Base-by-base conservation (phyloP, 805 yeast species). In the Candida hispaniensis region DNA sequence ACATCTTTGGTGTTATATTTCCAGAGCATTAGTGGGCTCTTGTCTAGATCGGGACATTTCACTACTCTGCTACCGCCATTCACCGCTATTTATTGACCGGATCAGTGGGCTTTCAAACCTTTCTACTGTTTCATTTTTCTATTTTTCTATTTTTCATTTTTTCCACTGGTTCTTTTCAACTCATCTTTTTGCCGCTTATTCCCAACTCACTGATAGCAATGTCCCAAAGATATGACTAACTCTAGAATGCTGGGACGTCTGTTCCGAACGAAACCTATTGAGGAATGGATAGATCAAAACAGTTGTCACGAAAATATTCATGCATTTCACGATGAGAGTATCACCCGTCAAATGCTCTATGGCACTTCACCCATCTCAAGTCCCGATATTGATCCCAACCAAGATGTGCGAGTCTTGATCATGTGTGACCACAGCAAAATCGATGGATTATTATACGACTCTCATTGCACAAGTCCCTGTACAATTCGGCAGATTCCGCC, bases 241-340 rank as follows among this genome's bases (percentile, higher is more conserved):
- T 28, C 36, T 32, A 32, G 36, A 32, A 32, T 32, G 36, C 36
- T 32, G 28, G 36, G 36, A 32, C 36, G 36, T 28, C 36, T 32
- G 36, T 32, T 32, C 36, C 23, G 24, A 32, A 23, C 36, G 18
- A 27, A 28, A 18, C 36, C 36, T 23, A 32, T 32, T 23, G 36
- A 32, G 36, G 36, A 32, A 27, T 32, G 36, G 36, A 32, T 32
- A 28, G 36, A 32, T 28, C n/a, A n/a, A n/a, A n/a, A n/a, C n/a
- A n/a, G n/a, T n/a, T n/a, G n/a, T n/a, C n/a, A n/a, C n/a, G n/a
- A n/a, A n/a, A n/a, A n/a, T n/a, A n/a, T n/a, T n/a, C 36, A 32
- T 28, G 45, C 49, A 18, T 25, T 41, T 14, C 38, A 44, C 11
- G 50, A 47, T 21, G 50, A 47, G 26, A 36, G 41, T 11, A 47